Evolutionary conservation across 2,329 filamentous ascomycete genomes (phyloP), one percentile per base, ranked within the genome.

Genomic region (Fusarium sp.): DNA sequence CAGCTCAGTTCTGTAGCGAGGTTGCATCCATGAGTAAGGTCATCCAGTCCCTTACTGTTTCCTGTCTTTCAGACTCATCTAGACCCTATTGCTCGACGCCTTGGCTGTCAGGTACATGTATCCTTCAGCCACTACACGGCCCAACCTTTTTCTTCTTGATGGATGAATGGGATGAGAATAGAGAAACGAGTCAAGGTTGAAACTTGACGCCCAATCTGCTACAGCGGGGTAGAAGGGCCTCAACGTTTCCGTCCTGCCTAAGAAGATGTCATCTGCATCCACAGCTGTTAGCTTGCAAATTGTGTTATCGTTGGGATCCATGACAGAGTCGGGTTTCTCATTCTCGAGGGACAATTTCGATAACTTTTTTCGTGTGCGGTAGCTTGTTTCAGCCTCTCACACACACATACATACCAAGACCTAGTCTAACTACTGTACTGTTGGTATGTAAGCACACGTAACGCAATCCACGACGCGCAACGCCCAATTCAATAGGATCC

Each of bases 221-320:
- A 20, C 42, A 69, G 63, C 52, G 57, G 57, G 64, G 57, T 49
- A 55, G 45, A 50, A 66, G 42, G 47, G 56, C 47, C 66, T 69
- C 56, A 69, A 41, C 42, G 37, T 49, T 23, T 51, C 37, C 45
- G 30, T 50, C 23, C 23, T 50, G 46, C 23, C 10, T 47, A 33
- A 33, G 26, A 50, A 50, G 34, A 50, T 50, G 18, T 38, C 23
- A n/a, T 50, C 23, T 36, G 47, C 23, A 38, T 38, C 34, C 47
- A 50, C 23, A 50, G 47, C 16, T 38, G n/a, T 16, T 38, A 38
- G 47, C n/a, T 26, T 38, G 38, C 20, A 30, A 31, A 31, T 44
- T 44, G 40, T 41, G 36, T 41, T 62, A 46, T 59, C 41, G 8
- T 64, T 38, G 20, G 34, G 34, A 30, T 50, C 11, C 42, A 23